Conservation (phyloP, 1,284 basidiomycete species). For the Ganoderma boninense region DNA sequence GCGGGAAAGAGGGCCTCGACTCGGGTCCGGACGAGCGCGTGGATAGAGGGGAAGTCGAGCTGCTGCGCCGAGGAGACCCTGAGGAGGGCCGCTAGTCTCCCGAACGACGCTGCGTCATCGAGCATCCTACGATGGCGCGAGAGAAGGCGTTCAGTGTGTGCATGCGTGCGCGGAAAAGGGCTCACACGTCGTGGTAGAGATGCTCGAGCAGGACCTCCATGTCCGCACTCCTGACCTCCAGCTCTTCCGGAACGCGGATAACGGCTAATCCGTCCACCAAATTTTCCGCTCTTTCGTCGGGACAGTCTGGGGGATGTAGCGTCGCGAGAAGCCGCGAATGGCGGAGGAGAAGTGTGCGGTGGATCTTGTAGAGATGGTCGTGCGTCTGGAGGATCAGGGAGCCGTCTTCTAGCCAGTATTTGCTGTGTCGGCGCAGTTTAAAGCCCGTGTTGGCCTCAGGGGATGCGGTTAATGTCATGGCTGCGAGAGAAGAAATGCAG, state of each 20-base stretch:
- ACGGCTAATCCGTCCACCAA: slow-evolving; percentile 32
- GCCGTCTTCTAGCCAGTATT: slow-evolving; percentile 72
- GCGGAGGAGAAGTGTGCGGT: slow-evolving; percentile 56
- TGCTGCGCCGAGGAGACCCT: slow-evolving; percentile 61
- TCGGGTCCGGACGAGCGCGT: slow-evolving; percentile 50
- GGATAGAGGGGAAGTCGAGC: slow-evolving; percentile 62
- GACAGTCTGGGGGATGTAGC: slow-evolving; percentile 20
- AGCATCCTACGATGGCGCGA: slow-evolving; percentile 51
- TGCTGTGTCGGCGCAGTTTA: slow-evolving; percentile 44
- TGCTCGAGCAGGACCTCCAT: slow-evolving; percentile 63
- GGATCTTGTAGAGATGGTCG: slow-evolving; percentile 59
- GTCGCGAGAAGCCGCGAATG: slow-evolving; percentile 55
- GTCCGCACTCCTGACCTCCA: slow-evolving; percentile 51
- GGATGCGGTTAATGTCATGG: background rate
- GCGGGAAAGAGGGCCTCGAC: slow-evolving; percentile 55
- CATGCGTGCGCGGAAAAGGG: slow-evolving; percentile 24
- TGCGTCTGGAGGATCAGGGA: slow-evolving; percentile 57
- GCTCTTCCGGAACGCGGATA: slow-evolving; percentile 46
- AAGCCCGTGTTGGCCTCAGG: background rate
- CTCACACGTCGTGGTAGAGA: slow-evolving; percentile 72
- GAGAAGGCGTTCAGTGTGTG: slow-evolving; percentile 1
- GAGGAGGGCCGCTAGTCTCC: slow-evolving; percentile 57
- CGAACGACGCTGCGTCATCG: slow-evolving; percentile 49
- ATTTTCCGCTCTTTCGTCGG: background rate
- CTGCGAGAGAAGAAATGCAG: background rate